Percentiles rank a stretch among this genome's conserved stretches.
Conservation (phyloP, 345 rosid species). For the Theobroma cacao region DNA sequence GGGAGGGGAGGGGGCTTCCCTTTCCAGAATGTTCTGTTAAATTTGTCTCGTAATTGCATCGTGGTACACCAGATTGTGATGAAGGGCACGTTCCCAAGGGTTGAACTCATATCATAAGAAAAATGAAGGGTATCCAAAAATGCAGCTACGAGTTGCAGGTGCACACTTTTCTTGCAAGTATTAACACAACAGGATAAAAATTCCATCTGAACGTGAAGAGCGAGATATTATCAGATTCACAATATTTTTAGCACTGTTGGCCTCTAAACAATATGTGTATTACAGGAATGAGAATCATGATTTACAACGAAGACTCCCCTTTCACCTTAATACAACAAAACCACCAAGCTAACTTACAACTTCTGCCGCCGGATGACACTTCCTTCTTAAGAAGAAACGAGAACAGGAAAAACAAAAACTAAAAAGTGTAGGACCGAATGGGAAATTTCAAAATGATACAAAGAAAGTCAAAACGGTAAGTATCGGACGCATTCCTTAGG, state of each 20-base stretch:
- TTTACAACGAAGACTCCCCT: background rate
- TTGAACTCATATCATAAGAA: background rate
- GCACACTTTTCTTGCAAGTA: background rate
- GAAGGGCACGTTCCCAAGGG: background rate
- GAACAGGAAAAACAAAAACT: background rate
- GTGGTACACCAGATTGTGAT: too few relatives aligned
- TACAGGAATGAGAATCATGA: background rate
- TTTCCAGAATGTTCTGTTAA: too few relatives aligned
- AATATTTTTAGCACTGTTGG: background rate
- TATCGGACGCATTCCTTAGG: constrained; percentile 80
- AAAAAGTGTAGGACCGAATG: background rate
- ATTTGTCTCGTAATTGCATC: too few relatives aligned
- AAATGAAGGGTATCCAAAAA: background rate
- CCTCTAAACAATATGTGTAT: background rate
- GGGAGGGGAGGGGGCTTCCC: too few relatives aligned
- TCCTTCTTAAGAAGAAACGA: background rate
- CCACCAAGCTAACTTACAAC: background rate
- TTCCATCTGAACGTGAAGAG: background rate
- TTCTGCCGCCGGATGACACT: background rate
- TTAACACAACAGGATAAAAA: background rate
- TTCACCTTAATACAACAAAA: background rate
- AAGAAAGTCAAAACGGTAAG: background rate
- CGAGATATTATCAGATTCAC: background rate
- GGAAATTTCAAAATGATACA: background rate
- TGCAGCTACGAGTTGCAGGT: background rate